A percentile compares a stretch with the other conserved stretches of the same genome.
Conservation (phyloP, 306 rosid genomes). For the Abrus precatorius region DNA sequence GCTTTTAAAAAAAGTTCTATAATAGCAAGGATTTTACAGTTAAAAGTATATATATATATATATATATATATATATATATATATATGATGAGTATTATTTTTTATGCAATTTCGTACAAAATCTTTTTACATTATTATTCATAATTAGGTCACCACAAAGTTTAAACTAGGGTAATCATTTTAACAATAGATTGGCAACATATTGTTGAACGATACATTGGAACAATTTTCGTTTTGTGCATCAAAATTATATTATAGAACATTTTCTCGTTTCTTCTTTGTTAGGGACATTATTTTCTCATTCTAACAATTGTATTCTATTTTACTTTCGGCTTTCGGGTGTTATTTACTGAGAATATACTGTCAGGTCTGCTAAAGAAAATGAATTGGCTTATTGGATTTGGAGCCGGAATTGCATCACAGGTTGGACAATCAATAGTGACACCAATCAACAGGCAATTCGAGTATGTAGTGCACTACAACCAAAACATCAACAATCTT, state of each 20-base stretch:
- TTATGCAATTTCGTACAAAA: no score
- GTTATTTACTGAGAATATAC: no score
- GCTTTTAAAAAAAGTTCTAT: no score
- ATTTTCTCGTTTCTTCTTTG: neutral
- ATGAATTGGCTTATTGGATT: slow-evolving; percentile 31
- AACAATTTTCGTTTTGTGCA: no score
- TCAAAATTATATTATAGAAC: neutral
- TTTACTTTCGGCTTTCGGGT: neutral
- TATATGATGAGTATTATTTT: no score
- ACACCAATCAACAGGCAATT: neutral
- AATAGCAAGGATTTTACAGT: no score
- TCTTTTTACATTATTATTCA: no score
- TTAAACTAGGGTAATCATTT: neutral
- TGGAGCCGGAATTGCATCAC: neutral
- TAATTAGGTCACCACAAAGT: neutral
- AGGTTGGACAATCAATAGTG: slow-evolving; percentile 26
- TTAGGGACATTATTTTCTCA: neutral
- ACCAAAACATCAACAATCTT: slow-evolving; percentile 23
- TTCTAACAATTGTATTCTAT: neutral
- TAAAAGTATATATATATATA: no score
- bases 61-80: no score
- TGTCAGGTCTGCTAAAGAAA: neutral
- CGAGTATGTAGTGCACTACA: neutral
- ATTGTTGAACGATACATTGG: no score
- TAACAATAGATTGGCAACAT: no score